These are phyloP conservation scores for Irpex lacteus DNA, from an alignment of 1,284 basidiomycete species.

Conservation along the genomic window DNA sequence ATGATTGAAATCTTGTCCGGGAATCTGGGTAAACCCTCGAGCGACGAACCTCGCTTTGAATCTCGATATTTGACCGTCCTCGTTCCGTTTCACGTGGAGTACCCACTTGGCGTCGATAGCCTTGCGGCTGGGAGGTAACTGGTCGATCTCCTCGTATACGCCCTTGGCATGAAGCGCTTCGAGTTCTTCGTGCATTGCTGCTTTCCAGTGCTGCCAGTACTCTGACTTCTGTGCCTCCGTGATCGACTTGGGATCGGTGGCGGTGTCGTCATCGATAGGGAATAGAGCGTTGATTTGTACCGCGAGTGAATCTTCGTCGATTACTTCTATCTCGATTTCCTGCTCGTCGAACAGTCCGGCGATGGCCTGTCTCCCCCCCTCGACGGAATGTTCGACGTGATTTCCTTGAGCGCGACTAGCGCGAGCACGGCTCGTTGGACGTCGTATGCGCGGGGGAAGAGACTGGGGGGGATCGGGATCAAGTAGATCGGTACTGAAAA, in stretches of 20 bases:
- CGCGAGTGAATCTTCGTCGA: background rate
- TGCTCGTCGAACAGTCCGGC: no score
- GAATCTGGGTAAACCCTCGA: no score
- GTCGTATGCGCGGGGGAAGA: no score
- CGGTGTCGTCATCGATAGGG: background rate
- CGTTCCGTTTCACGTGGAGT: slow-evolving; percentile 29
- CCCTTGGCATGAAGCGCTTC: background rate
- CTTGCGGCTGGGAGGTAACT: slow-evolving; percentile 12
- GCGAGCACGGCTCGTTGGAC: no score
- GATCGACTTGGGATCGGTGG: background rate
- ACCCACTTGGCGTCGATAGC: slow-evolving; percentile 24
- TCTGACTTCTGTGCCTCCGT: background rate
- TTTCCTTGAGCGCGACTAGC: no score
- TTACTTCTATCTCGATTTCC: no score
- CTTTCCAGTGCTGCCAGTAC: background rate
- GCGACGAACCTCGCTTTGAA: no score
- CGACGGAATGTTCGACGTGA: no score
- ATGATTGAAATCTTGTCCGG: no score
- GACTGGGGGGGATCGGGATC: no score
- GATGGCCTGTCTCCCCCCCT: no score
- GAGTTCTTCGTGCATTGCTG: background rate
- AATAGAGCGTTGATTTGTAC: background rate
- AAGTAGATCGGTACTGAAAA: no score
- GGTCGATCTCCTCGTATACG: slow-evolving; percentile 12
- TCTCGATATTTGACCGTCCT: slow-evolving; percentile 25